Percentiles rank a stretch among this genome's conserved stretches.
Evolutionary conservation across 202 grass and related monocot genomes (phyloP).

Genomic region (Setaria viridis): DNA sequence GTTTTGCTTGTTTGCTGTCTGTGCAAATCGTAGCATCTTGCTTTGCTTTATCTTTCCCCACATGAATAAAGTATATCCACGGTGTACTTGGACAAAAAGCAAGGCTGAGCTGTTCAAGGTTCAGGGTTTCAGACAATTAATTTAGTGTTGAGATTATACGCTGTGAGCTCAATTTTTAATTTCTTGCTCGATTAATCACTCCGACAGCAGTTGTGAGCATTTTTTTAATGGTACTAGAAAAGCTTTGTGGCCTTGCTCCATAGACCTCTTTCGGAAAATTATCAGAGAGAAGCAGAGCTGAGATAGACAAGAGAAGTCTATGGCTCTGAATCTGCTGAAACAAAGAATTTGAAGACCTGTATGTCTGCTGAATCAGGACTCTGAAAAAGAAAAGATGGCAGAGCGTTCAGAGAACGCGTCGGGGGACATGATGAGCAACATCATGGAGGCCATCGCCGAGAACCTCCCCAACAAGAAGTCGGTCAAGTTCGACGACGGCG

Average conservation of each 20-base stretch:
- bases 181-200: not conserved
- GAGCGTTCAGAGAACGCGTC: constrained; percentile 57
- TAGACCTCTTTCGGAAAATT: not conserved
- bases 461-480: constrained; percentile 65
- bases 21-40: not conserved
- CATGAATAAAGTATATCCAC: not conserved
- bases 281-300: not conserved
- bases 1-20: not conserved
- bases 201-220: not conserved
- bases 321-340: not conserved
- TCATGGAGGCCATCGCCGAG: constrained; percentile 74
- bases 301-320: too few relatives aligned
- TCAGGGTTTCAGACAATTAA: not conserved
- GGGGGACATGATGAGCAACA: constrained; percentile 61
- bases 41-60: not conserved
- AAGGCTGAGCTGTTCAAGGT: not conserved
- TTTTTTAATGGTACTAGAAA: not conserved
- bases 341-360: not conserved
- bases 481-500: constrained; percentile 52
- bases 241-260: not conserved
- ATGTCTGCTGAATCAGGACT: not conserved
- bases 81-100: not conserved
- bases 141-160: not conserved
- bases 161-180: too few relatives aligned
- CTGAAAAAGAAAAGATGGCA: constrained; percentile 37